Evolutionary conservation across 108 stramenopile genomes (phyloP).

Genomic region (Cyclotella cryptica): DNA sequence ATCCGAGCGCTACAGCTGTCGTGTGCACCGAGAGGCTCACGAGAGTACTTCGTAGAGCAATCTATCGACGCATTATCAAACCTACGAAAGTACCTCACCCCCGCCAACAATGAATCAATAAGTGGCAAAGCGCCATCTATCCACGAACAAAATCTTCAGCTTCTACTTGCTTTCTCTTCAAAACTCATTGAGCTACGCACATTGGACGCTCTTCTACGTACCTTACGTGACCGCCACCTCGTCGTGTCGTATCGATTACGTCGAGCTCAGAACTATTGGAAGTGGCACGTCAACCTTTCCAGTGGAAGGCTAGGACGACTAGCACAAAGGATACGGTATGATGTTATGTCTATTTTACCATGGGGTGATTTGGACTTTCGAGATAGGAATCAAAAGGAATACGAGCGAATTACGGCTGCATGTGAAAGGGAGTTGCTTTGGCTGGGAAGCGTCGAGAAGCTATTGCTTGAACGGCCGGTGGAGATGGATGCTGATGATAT

Average conservation of each 20-base stretch:
- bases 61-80: conserved; percentile 32
- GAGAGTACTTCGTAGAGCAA: conserved; percentile 45
- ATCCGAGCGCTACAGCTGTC: conserved; percentile 31
- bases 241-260: conserved; percentile 60
- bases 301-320: conserved; percentile 28
- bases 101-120: neutral
- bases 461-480: conserved; percentile 57
- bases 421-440: conserved; percentile 65
- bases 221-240: conserved; percentile 73
- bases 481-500: conserved; percentile 57
- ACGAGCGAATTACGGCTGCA: conserved; percentile 59
- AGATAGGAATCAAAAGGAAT: conserved; percentile 32
- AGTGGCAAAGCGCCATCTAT: conserved; percentile 24
- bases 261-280: conserved; percentile 69
- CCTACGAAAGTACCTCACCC: conserved; percentile 27
- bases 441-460: conserved; percentile 58
- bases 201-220: conserved; percentile 70
- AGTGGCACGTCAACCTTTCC: conserved; percentile 55
- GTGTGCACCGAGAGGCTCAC: conserved; percentile 42
- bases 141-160: conserved; percentile 29
- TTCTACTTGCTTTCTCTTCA: conserved; percentile 32
- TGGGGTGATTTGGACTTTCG: conserved; percentile 10
- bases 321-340: neutral
- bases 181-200: conserved; percentile 62
- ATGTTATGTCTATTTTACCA: conserved; percentile 8